Evolutionary conservation across 2,329 filamentous ascomycete species (phyloP), one percentile per base, ranked within the genome.

Genomic region (Parastagonospora avenae): DNA sequence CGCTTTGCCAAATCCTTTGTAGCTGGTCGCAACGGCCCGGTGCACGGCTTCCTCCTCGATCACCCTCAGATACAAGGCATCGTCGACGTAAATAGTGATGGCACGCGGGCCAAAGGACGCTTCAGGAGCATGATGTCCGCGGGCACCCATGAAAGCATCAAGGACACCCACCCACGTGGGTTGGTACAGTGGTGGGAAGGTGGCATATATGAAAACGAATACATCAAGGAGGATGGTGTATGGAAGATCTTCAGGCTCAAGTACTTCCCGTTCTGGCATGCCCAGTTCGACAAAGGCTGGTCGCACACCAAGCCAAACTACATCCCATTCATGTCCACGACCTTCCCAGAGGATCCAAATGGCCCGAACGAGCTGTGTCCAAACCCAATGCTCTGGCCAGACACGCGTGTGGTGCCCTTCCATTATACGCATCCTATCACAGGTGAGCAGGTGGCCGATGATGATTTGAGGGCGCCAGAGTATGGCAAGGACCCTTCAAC

Each of bases 1-100:
- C 80, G 81, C 2, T 84, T 84, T 65, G 77, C 79, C 29, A 69
- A 73, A 24, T 62, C 65, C 33, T 84, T 84, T 48, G 80, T 82
- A 28, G 75, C 75, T 7, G 80, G 80, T 8, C 80, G 82, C 53
- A 83, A 84, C 58, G 81, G 81, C 1, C 82, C 81, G 12, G 76
- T 84, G 8, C 74, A 81, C 58, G 81, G 81, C 29, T 84, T 82
- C 60, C 74, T 84, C 9, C 77, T 84, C 11, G 82, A 84, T 63
- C 81, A 84, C 63, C 77, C 80, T 30, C 82, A 83, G 76, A 78
- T 83, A 72, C 81, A 84, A 60, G 81, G 81, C 64, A 80, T 84
- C 39, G 72, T 84, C 42, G 80, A 83, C 60, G 74, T 83, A 16
- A 74, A 78, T 53, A 54, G 75, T 1, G 70, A 70, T 5, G 77